phyloP scores from a whole-genome alignment of 1,284 basidiomycete species.

The Irpex sp. region DNA sequence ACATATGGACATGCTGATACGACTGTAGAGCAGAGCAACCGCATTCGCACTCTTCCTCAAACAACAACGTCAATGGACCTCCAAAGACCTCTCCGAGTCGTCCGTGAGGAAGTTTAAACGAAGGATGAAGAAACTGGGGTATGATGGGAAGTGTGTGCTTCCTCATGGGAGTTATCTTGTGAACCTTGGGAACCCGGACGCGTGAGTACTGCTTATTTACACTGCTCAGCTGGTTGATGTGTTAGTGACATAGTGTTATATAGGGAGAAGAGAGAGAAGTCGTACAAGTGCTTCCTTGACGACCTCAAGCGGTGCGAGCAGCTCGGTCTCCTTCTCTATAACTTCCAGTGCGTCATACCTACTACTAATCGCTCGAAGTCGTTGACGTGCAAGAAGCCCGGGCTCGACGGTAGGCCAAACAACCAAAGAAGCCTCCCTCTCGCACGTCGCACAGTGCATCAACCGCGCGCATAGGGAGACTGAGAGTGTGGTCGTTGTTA shows the following conservation, averaged over 20 bases:
- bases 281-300: constrained; percentile 79
- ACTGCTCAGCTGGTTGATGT: background rate
- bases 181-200: constrained; percentile 79
- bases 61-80: constrained; percentile 76
- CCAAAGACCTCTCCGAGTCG: constrained; percentile 47
- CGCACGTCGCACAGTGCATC: constrained; percentile 67
- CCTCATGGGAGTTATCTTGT: constrained; percentile 86
- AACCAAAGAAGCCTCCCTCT: constrained; percentile 56
- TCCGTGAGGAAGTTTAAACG: constrained; percentile 51
- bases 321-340: constrained; percentile 72
- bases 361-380: no score
- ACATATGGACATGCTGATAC: background rate
- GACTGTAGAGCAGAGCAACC: constrained; percentile 51
- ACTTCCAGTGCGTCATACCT: constrained; percentile 91
- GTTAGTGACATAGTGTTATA: background rate
- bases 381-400: no score
- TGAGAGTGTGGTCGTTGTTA: constrained; percentile 54
- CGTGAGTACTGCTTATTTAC: constrained; percentile 29
- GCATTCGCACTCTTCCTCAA: constrained; percentile 84
- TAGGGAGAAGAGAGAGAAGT: constrained; percentile 71
- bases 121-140: constrained; percentile 53
- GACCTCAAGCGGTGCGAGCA: constrained; percentile 78
- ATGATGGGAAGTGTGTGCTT: constrained; percentile 54
- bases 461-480: constrained; percentile 76
- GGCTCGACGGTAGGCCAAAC: constrained; percentile 67